Percentiles rank a stretch among this genome's conserved stretches.
phyloP scores from a whole-genome alignment of 2,329 filamentous ascomycete genomes.

The Diaporthe ilicicola region DNA sequence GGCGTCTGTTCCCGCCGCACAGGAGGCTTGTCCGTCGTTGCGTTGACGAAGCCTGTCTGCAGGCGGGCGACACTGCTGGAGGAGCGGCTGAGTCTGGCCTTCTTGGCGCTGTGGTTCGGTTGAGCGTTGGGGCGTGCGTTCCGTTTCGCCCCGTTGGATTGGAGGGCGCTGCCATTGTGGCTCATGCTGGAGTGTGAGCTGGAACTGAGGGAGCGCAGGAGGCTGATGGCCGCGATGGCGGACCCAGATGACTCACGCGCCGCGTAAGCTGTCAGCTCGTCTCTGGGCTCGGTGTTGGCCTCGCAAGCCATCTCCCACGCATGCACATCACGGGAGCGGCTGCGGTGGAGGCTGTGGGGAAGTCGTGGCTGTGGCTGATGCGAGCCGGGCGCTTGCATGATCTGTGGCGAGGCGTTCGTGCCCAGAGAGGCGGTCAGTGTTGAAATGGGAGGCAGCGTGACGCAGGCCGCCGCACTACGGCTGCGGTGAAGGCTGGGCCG shows the following conservation, averaged over 20 bases:
- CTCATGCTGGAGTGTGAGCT: slow-evolving; percentile 49
- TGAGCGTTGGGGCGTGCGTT: slow-evolving; percentile 56
- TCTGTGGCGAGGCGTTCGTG: slow-evolving; percentile 30
- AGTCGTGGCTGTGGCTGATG: slow-evolving; percentile 47
- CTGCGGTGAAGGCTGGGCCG: slow-evolving; percentile 71
- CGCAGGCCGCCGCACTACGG: slow-evolving; percentile 70
- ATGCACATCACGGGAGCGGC: slow-evolving; percentile 85
- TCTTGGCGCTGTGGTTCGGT: slow-evolving; percentile 59
- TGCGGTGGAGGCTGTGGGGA: slow-evolving; percentile 66
- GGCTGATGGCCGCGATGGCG: slow-evolving; percentile 81
- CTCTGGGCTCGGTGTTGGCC: slow-evolving; percentile 76
- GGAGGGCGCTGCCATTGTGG: slow-evolving; percentile 46
- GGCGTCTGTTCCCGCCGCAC: slow-evolving; percentile 42
- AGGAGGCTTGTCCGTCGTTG: slow-evolving; percentile 47
- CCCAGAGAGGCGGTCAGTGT: slow-evolving; percentile 55
- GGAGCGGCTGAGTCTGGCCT: slow-evolving; percentile 67
- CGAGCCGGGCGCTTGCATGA: slow-evolving; percentile 37
- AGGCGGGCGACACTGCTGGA: slow-evolving; percentile 70
- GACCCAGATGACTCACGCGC: slow-evolving; percentile 83
- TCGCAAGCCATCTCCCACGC: slow-evolving; percentile 94
- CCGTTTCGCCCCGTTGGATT: slow-evolving; percentile 70
- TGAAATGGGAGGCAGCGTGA: slow-evolving; percentile 66
- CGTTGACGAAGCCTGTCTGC: slow-evolving; percentile 52
- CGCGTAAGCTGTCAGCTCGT: slow-evolving; percentile 78
- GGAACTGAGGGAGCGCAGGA: slow-evolving; percentile 77